Evolutionary conservation across 176 grass and related monocot species (phyloP).

Genomic region (Themeda triandra): DNA sequence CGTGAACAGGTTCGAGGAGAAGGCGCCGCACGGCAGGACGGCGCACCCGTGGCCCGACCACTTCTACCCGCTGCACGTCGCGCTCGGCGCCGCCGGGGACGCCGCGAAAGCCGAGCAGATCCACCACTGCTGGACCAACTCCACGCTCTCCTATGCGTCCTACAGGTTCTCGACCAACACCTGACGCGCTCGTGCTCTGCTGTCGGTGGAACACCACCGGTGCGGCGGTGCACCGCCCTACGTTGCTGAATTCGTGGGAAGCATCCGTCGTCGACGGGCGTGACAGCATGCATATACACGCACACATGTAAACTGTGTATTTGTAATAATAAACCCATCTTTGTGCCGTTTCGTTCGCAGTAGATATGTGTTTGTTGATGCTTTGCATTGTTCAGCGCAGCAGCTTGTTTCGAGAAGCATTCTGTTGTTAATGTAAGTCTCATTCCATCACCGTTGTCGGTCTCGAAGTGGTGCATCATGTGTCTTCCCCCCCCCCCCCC

Average conservation of each 20-base stretch:
- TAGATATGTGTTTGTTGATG: background rate
- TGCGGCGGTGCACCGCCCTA: no score
- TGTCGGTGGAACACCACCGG: background rate
- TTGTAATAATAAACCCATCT: background rate
- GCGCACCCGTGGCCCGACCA: slow-evolving; percentile 87
- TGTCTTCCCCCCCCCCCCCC: no score
- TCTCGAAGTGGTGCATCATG: background rate
- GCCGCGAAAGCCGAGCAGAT: slow-evolving; percentile 54
- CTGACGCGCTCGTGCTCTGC: slow-evolving; percentile 18
- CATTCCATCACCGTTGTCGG: no score
- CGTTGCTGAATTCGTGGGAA: background rate
- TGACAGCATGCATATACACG: background rate
- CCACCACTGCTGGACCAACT: slow-evolving; percentile 68
- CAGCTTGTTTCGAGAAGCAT: no score
- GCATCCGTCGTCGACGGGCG: background rate
- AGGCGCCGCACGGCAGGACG: slow-evolving; percentile 55
- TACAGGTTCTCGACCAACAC: slow-evolving; percentile 54
- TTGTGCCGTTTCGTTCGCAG: background rate
- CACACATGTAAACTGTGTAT: background rate
- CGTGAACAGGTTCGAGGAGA: slow-evolving; percentile 57
- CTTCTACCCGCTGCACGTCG: slow-evolving; percentile 86
- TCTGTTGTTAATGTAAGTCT: no score
- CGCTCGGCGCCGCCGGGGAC: slow-evolving; percentile 78
- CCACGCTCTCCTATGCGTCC: slow-evolving; percentile 51
- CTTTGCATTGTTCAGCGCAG: no score